These are phyloP conservation scores for Aspergillus pseudoterreus DNA, from an alignment of 2,329 filamentous ascomycete species.

Conservation along the genomic window DNA sequence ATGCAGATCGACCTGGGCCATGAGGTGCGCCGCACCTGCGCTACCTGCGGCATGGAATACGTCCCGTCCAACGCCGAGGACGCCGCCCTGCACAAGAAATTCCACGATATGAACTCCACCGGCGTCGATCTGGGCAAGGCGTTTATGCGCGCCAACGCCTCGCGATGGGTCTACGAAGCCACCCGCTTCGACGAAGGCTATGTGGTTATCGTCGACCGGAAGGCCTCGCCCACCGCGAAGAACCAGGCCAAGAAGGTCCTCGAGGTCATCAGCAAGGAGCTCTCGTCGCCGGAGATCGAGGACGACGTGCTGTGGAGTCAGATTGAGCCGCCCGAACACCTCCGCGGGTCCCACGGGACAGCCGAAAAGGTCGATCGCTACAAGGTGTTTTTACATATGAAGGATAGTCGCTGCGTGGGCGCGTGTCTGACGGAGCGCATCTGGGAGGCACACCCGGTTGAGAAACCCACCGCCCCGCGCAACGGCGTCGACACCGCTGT, in stretches of 20 bases:
- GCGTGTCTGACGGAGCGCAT: conserved; percentile 61
- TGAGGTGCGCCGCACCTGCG: conserved; percentile 55
- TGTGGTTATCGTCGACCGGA: conserved; percentile 57
- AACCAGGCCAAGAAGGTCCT: conserved; percentile 55
- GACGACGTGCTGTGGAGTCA: conserved; percentile 57
- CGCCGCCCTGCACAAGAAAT: conserved; percentile 59
- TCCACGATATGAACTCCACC: conserved; percentile 58
- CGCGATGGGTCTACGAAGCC: conserved; percentile 50
- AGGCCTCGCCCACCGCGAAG: conserved; percentile 50
- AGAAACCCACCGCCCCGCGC: conserved; percentile 23
- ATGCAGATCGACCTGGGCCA: conserved; percentile 60
- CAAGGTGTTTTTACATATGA: conserved; percentile 60
- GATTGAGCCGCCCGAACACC: conserved; percentile 37
- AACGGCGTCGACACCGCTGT: conserved; percentile 40
- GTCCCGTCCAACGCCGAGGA: conserved; percentile 60
- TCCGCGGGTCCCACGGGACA: conserved; percentile 24
- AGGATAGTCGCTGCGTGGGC: conserved; percentile 59
- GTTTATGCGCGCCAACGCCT: conserved; percentile 51
- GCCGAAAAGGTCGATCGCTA: conserved; percentile 48
- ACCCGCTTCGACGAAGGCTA: conserved; percentile 49
- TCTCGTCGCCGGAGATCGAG: conserved; percentile 58
- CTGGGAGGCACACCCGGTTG: conserved; percentile 51
- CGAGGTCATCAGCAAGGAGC: conserved; percentile 60
- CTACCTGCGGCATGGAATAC: conserved; percentile 64
- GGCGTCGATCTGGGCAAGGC: conserved; percentile 60